A percentile compares a stretch with the other conserved stretches of the same genome.
Conservation (phyloP, 495 filamentous ascomycete genomes). For the Hypomontagnella monticulosa region DNA sequence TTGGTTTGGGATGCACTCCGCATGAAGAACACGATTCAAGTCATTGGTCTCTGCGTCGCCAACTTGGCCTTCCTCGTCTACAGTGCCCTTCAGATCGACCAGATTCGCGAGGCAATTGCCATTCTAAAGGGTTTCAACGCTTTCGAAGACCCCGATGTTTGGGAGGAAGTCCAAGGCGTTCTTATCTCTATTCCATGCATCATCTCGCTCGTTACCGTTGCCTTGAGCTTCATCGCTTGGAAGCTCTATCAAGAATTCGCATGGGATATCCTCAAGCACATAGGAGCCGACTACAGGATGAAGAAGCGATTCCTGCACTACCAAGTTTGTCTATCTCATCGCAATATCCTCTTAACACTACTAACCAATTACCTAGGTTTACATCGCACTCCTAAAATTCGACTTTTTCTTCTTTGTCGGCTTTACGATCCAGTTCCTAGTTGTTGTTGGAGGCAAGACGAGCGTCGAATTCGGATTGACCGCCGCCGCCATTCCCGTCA, state of each 20-base stretch:
- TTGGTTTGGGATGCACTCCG: constrained; percentile 93
- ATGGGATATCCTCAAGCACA: constrained; percentile 99
- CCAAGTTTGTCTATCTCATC: constrained; percentile 69
- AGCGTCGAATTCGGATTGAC: constrained; percentile 86
- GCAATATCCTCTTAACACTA: not conserved
- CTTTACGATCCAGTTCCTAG: constrained; percentile 96
- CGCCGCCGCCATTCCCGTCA: constrained; percentile 87
- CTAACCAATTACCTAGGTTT: constrained; percentile 74
- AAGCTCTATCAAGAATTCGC: constrained; percentile 98
- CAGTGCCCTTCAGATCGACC: constrained; percentile 88
- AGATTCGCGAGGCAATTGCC: constrained; percentile 77
- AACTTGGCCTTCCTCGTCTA: constrained; percentile 92
- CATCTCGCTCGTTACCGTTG: constrained; percentile 76
- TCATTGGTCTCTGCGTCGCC: constrained; percentile 93
- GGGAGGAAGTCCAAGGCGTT: constrained; percentile 73
- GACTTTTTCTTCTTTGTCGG: constrained; percentile 99
- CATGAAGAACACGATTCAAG: constrained; percentile 97
- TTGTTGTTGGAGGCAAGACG: constrained; percentile 77
- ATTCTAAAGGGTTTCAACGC: constrained; percentile 50
- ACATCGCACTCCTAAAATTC: constrained; percentile 97
- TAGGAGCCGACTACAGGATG: constrained; percentile 95
- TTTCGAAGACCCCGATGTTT: constrained; percentile 60
- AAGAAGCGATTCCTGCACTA: constrained; percentile 96
- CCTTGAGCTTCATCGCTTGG: constrained; percentile 82
- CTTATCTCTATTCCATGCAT: constrained; percentile 87